A percentile compares a stretch with the other conserved stretches of the same genome.
These are phyloP conservation scores for Fusarium phyllophilum DNA, from an alignment of 2,329 filamentous ascomycete species.

Conservation along the genomic window DNA sequence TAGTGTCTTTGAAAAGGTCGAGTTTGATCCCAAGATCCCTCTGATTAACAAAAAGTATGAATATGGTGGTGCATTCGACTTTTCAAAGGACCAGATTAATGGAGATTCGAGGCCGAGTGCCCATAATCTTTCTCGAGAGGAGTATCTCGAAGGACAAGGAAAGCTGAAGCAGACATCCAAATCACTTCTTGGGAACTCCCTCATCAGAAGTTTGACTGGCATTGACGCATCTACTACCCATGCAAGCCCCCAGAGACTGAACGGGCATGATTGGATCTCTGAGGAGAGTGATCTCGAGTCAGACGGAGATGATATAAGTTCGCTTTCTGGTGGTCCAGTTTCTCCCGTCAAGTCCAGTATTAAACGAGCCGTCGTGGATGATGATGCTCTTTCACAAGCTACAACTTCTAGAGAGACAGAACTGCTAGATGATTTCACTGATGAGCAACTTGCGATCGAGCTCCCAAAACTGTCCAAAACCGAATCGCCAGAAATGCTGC, in stretches of 20 bases:
- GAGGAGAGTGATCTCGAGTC: constrained; percentile 64
- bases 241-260: constrained; percentile 52
- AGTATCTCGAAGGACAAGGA: constrained; percentile 60
- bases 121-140: constrained; percentile 56
- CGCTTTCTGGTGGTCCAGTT: constrained; percentile 59
- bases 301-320: constrained; percentile 65
- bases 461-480: constrained; percentile 60
- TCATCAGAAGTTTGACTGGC: constrained; percentile 44
- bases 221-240: constrained; percentile 40
- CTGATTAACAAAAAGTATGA: constrained; percentile 69
- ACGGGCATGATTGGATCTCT: constrained; percentile 54
- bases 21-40: constrained; percentile 63
- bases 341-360: constrained; percentile 62
- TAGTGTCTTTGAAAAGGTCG: constrained; percentile 65
- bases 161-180: constrained; percentile 54
- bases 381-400: constrained; percentile 63
- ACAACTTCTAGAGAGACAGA: constrained; percentile 63
- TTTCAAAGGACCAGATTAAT: constrained; percentile 47
- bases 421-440: constrained; percentile 53
- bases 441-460: constrained; percentile 60
- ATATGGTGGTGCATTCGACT: constrained; percentile 65
- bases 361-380: constrained; percentile 60
- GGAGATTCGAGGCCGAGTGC: constrained; percentile 45
- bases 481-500: constrained; percentile 60
- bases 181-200: constrained; percentile 32